Conservation (phyloP, 129 eudicot genomes). For the Ambrosia trifida region DNA sequence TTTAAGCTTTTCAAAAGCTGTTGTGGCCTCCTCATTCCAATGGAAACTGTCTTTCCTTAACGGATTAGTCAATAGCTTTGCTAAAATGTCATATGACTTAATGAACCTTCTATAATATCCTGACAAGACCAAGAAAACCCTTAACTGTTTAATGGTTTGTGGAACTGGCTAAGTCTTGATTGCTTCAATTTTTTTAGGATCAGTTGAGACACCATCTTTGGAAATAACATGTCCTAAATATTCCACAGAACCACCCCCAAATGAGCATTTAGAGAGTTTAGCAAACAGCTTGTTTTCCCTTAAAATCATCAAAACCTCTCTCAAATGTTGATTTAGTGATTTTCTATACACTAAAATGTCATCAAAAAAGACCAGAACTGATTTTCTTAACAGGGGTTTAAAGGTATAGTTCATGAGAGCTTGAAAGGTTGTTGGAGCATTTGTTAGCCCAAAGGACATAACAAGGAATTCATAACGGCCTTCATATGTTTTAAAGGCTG, state of each 20-base stretch:
- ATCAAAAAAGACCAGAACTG: no score
- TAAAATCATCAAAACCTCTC: no score
- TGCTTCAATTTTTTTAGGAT: not conserved
- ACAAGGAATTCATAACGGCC: no score
- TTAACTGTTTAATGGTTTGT: not conserved
- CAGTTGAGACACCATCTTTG: not conserved
- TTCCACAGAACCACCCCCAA: not conserved
- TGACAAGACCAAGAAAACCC: not conserved
- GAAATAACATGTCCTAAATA: not conserved
- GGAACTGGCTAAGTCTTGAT: not conserved
- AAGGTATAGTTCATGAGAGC: no score
- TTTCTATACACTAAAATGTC: no score
- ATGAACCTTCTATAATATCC: not conserved
- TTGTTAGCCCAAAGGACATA: no score
- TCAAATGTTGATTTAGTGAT: no score
- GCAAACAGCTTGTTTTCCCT: no score
- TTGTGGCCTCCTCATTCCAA: not conserved
- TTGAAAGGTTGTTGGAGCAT: no score
- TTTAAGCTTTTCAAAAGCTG: not conserved
- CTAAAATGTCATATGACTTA: not conserved
- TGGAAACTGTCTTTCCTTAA: not conserved
- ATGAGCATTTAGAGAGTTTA: not conserved
- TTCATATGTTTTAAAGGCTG: no score
- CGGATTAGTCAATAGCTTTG: not conserved
- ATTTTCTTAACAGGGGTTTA: no score